These are phyloP conservation scores for Xylariaceae sp. DNA, from an alignment of 2,329 filamentous ascomycete genomes.

Conservation along the genomic window DNA sequence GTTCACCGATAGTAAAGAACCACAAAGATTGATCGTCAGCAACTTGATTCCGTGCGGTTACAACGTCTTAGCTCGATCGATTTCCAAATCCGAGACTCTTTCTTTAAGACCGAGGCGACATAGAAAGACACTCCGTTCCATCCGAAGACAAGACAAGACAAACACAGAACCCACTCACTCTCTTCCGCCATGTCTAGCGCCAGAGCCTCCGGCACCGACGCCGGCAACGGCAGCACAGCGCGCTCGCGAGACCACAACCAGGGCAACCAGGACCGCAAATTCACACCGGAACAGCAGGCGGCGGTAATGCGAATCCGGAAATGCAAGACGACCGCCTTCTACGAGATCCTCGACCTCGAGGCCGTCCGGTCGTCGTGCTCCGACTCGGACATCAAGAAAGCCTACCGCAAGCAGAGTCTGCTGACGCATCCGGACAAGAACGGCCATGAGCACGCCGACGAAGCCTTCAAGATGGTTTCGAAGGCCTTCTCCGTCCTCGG, in stretches of 20 bases:
- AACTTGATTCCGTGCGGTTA: neutral
- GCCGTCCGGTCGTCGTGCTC: conserved; percentile 52
- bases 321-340: conserved; percentile 83
- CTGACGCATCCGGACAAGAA: conserved; percentile 99
- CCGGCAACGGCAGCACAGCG: conserved; percentile 36
- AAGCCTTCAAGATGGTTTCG: conserved; percentile 98
- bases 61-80: neutral
- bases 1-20: neutral
- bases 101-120: neutral
- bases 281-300: conserved; percentile 83
- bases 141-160: neutral
- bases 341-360: conserved; percentile 83
- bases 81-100: neutral
- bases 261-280: conserved; percentile 69
- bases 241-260: conserved; percentile 65
- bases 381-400: conserved; percentile 92
- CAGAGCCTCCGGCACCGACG: conserved; percentile 50
- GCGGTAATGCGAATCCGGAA: conserved; percentile 83
- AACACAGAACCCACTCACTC: neutral
- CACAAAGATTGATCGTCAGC: neutral
- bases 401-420: conserved; percentile 88
- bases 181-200: conserved; percentile 42
- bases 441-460: conserved; percentile 88
- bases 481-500: conserved; percentile 89
- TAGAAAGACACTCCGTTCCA: neutral